Evolutionary conservation across 352 stramenopile species (phyloP).

Genomic region (Vaucheria bursata): DNA sequence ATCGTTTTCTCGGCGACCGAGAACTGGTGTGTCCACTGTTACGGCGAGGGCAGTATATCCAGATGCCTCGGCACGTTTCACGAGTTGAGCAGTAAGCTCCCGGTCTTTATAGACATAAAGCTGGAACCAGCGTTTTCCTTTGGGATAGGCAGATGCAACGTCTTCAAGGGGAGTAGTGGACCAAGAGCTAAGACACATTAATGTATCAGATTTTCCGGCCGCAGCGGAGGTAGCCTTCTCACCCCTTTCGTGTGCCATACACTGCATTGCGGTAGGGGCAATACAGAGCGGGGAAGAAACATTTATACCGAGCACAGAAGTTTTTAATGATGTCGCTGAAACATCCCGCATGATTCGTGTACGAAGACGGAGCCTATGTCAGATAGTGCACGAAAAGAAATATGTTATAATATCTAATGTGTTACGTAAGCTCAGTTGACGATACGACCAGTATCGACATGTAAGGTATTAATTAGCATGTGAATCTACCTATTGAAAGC

Average conservation of each 20-base stretch:
- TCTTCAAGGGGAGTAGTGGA: slow-evolving; percentile 70
- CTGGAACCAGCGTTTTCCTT: slow-evolving; percentile 73
- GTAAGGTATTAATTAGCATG: too few species aligned
- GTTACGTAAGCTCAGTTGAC: background rate
- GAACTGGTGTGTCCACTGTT: slow-evolving; percentile 79
- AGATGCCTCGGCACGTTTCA: slow-evolving; percentile 63
- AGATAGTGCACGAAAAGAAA: too few species aligned
- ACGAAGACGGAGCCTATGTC: slow-evolving; percentile 65
- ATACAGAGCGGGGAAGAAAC: slow-evolving; percentile 76
- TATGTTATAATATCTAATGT: background rate
- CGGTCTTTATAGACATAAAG: slow-evolving; percentile 79
- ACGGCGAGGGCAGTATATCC: slow-evolving; percentile 79
- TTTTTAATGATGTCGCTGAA: slow-evolving; percentile 67
- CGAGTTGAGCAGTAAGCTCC: slow-evolving; percentile 61
- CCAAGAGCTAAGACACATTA: slow-evolving; percentile 76
- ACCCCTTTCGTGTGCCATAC: slow-evolving; percentile 74
- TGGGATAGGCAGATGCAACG: slow-evolving; percentile 48
- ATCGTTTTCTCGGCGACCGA: slow-evolving; percentile 76
- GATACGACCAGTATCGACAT: too few species aligned
- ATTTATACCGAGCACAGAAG: slow-evolving; percentile 64
- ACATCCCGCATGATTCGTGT: slow-evolving; percentile 78
- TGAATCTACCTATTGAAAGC: background rate
- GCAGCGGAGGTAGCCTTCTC: slow-evolving; percentile 64
- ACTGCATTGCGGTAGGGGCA: slow-evolving; percentile 69
- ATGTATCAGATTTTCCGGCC: slow-evolving; percentile 58